phyloP scores from a whole-genome alignment of 2,329 filamentous ascomycete genomes.

The Colletotrichum sp. region DNA sequence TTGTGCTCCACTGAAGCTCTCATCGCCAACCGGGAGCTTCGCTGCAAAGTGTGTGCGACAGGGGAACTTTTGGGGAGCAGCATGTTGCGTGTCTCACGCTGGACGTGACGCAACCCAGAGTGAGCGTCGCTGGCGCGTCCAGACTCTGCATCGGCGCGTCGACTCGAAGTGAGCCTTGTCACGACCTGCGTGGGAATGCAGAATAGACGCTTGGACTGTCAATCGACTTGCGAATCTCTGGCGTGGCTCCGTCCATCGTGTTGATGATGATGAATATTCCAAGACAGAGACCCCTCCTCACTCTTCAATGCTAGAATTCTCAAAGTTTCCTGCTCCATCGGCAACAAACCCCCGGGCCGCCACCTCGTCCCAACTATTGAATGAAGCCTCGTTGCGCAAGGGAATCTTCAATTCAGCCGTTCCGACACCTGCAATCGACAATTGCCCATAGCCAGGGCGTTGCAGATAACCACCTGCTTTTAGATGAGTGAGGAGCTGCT shows the following conservation, averaged over 20 bases:
- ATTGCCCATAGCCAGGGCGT: neutral
- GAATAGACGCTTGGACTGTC: neutral
- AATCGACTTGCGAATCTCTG: neutral
- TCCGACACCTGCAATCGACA: neutral
- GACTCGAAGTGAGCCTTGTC: neutral
- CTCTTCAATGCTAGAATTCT: neutral
- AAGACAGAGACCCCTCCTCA: neutral
- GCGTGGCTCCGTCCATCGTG: neutral
- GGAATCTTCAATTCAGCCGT: neutral
- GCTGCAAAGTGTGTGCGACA: neutral
- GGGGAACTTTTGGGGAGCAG: neutral
- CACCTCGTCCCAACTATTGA: neutral
- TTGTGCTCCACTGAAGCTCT: conserved; percentile 1
- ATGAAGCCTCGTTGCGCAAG: neutral
- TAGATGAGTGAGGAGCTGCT: neutral
- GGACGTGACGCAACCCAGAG: neutral
- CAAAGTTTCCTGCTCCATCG: neutral
- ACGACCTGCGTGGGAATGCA: neutral
- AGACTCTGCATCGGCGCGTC: neutral
- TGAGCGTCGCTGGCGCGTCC: neutral
- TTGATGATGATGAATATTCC: neutral
- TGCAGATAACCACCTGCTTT: neutral
- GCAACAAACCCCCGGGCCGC: neutral
- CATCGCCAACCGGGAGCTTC: conserved; percentile 1
- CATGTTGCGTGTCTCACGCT: neutral